Percentiles rank a stretch among this genome's conserved stretches.
These are phyloP conservation scores for Celoporthe dispersa DNA, from an alignment of 2,329 filamentous ascomycete species.

Conservation along the genomic window DNA sequence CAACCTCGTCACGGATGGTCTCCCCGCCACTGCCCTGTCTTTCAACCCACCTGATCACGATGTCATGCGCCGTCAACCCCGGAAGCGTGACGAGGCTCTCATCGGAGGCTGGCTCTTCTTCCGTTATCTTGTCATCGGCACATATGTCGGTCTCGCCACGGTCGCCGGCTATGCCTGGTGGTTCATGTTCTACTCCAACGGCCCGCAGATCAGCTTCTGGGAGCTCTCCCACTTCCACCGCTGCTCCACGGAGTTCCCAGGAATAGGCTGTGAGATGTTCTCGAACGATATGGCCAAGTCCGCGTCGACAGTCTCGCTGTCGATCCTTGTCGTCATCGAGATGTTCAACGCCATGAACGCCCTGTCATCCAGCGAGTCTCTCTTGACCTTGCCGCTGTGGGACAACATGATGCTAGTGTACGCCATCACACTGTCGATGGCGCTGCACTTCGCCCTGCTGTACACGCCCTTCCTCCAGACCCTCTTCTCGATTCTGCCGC, in stretches of 20 bases:
- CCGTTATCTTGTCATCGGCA: conserved; percentile 94
- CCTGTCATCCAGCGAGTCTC: conserved; percentile 90
- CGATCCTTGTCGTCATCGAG: conserved; percentile 93
- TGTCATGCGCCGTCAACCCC: conserved; percentile 90
- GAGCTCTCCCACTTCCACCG: conserved; percentile 93
- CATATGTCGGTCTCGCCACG: conserved; percentile 91
- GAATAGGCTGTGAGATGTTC: conserved; percentile 94
- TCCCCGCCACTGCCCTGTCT: conserved; percentile 92
- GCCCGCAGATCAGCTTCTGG: conserved; percentile 88
- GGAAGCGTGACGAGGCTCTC: conserved; percentile 90
- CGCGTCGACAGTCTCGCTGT: conserved; percentile 91
- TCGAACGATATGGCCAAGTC: conserved; percentile 82
- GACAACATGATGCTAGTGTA: conserved; percentile 98
- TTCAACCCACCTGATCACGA: conserved; percentile 99
- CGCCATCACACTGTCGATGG: conserved; percentile 91
- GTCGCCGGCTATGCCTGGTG: conserved; percentile 99
- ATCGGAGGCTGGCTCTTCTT: conserved; percentile 97
- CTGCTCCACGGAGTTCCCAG: conserved; percentile 82
- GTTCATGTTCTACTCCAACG: conserved; percentile 94
- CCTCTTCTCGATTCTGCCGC: conserved; percentile 87
- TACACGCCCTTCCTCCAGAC: conserved; percentile 89
- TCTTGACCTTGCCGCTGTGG: conserved; percentile 94
- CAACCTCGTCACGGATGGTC: conserved; percentile 95
- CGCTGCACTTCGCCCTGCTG: conserved; percentile 88
- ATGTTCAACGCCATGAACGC: conserved; percentile 99